Evolutionary conservation across 1,284 basidiomycete genomes (phyloP).

Genomic region (Sanghuangporus weigelae): DNA sequence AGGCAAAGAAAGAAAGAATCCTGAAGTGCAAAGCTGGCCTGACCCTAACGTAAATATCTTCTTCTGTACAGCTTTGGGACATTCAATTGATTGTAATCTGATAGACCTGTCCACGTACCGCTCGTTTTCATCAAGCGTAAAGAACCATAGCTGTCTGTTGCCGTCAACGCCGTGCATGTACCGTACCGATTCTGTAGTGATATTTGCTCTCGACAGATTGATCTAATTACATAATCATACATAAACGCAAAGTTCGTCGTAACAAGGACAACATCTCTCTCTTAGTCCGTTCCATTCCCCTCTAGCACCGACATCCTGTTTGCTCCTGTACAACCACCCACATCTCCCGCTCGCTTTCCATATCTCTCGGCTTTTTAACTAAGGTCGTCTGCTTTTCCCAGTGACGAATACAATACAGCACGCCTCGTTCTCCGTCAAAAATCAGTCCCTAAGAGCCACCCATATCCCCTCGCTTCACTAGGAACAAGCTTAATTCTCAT

Average conservation of each 20-base stretch:
- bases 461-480: slow-evolving; percentile 7
- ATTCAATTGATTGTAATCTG: neutral
- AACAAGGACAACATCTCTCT: neutral
- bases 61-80: neutral
- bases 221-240: neutral
- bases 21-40: slow-evolving; percentile 31
- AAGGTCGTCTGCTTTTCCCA: slow-evolving; percentile 3
- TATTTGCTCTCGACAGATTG: neutral
- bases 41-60: slow-evolving; percentile 33
- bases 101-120: slow-evolving; percentile 3
- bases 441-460: slow-evolving; percentile 4
- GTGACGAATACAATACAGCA: slow-evolving; percentile 12
- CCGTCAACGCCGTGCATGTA: neutral
- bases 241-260: slow-evolving; percentile 5
- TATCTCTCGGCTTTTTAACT: slow-evolving; percentile 8
- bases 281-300: neutral
- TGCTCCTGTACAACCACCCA: slow-evolving; percentile 12
- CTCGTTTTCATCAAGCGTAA: neutral
- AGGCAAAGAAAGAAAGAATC: slow-evolving; percentile 38
- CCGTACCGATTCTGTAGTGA: neutral
- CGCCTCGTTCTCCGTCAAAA: slow-evolving; percentile 6
- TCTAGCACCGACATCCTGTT: neutral
- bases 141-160: neutral
- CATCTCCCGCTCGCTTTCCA: slow-evolving; percentile 13
- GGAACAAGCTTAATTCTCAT: neutral